phyloP scores from a whole-genome alignment of 192 early-diverging fungal species.

The Backusella tarrabulga region DNA sequence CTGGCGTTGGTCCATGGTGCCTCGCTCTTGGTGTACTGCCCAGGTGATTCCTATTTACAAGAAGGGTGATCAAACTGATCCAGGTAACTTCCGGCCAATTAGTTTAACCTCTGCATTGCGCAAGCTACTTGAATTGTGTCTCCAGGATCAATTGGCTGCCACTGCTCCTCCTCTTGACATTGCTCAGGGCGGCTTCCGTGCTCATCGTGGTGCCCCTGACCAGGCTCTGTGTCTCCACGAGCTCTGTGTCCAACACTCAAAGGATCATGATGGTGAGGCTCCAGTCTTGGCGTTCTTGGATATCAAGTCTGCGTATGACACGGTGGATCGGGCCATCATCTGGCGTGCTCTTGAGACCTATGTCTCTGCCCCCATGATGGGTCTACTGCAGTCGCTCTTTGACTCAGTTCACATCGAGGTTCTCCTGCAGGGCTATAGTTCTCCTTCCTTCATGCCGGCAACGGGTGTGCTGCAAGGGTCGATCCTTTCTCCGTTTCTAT shows the following conservation, averaged over 20 bases:
- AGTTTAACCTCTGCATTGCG: conserved; percentile 15
- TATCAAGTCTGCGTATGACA: conserved; percentile 16
- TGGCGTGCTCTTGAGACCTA: conserved; percentile 7
- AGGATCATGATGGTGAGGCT: not conserved
- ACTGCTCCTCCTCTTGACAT: conserved; percentile 8
- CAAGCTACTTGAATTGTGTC: conserved; percentile 15
- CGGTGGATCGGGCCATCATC: conserved; percentile 20
- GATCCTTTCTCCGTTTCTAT: conserved; percentile 17
- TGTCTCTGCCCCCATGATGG: not conserved
- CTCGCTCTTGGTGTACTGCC: conserved; percentile 10
- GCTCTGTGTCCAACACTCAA: not conserved
- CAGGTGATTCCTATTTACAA: conserved; percentile 18
- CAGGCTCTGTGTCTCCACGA: conserved; percentile 25
- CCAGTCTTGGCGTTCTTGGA: conserved; percentile 27
- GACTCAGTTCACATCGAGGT: conserved; percentile 1
- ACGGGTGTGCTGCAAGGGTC: conserved; percentile 25
- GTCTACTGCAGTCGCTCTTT: conserved; percentile 8
- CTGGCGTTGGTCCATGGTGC: not conserved
- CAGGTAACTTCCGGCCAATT: conserved; percentile 18
- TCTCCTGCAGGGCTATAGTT: not conserved
- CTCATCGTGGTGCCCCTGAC: conserved; percentile 15
- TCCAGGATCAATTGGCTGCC: not conserved
- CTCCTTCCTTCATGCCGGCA: not conserved
- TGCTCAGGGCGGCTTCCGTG: conserved; percentile 29
- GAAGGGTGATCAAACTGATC: not conserved